These are phyloP conservation scores for Oemleria cerasiformis DNA, from an alignment of 306 rosid genomes.

Conservation along the genomic window DNA sequence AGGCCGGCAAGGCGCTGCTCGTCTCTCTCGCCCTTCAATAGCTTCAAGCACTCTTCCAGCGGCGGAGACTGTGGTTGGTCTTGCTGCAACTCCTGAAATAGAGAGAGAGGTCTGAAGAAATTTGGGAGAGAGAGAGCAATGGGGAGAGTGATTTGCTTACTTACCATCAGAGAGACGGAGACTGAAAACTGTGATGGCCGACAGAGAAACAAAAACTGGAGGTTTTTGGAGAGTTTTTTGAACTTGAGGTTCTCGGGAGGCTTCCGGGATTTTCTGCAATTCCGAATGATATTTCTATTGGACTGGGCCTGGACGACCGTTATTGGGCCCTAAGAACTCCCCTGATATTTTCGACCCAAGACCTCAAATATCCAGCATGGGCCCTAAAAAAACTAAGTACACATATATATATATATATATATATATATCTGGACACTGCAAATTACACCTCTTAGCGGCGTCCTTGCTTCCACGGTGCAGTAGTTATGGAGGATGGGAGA, in stretches of 20 bases:
- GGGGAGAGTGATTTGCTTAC: neutral
- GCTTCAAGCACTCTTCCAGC: constrained; percentile 85
- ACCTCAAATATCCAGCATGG: neutral
- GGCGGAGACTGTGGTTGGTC: constrained; percentile 35
- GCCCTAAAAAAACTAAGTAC: too few relatives aligned
- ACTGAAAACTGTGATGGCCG: neutral
- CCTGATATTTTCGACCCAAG: too few relatives aligned
- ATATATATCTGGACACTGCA: too few relatives aligned
- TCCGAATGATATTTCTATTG: neutral
- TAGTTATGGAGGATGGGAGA: too few relatives aligned
- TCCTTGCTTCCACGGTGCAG: too few relatives aligned
- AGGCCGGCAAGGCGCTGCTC: constrained; percentile 95
- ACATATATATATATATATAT: too few relatives aligned
- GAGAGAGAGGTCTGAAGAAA: neutral
- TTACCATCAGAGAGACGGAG: neutral
- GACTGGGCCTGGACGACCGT: neutral
- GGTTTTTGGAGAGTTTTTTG: constrained; percentile 29
- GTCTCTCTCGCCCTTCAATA: constrained; percentile 79
- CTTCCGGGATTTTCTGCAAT: neutral
- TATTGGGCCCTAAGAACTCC: neutral
- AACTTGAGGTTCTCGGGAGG: neutral
- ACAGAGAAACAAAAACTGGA: neutral
- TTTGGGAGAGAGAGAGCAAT: neutral
- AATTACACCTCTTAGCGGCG: too few relatives aligned
- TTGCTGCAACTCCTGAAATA: constrained; percentile 42